These are phyloP conservation scores for Aureobasidium sp. DNA, from an alignment of 2,329 filamentous ascomycete species.

Conservation along the genomic window DNA sequence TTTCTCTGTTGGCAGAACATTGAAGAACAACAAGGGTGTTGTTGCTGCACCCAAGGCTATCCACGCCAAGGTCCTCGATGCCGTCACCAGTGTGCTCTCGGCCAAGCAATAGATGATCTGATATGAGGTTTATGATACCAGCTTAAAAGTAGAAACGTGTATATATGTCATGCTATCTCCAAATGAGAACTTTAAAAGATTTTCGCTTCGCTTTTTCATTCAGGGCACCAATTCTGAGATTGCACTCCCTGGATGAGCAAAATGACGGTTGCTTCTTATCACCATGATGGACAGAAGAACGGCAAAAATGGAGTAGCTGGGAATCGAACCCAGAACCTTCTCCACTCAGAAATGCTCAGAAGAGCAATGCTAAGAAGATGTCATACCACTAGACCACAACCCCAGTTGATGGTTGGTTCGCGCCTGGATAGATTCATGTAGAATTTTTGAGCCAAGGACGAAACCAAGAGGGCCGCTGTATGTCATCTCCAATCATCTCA, in stretches of 20 bases:
- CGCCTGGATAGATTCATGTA: no score
- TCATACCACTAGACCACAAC: constrained; percentile 14
- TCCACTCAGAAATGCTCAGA: constrained; percentile 5
- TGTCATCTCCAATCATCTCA: no score
- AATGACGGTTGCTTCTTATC: neutral
- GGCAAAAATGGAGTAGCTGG: constrained; percentile 10
- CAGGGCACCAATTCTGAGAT: neutral
- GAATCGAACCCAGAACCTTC: constrained; percentile 14
- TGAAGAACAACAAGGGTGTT: constrained; percentile 87
- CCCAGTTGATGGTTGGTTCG: neutral
- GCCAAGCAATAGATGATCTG: constrained; percentile 31
- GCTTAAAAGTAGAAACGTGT: neutral
- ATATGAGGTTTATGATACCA: neutral
- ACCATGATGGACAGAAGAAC: no score
- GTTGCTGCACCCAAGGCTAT: constrained; percentile 75
- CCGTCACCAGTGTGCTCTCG: constrained; percentile 70
- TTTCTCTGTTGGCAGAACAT: constrained; percentile 77
- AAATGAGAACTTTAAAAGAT: neutral
- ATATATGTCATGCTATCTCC: neutral
- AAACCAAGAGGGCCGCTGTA: no score
- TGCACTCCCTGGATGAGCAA: neutral
- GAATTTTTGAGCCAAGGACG: no score
- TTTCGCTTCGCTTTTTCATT: neutral
- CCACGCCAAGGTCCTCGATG: constrained; percentile 69
- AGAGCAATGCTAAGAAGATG: constrained; percentile 10